Conservation (phyloP, 1,284 basidiomycete species). For the Puccinia coronata region DNA sequence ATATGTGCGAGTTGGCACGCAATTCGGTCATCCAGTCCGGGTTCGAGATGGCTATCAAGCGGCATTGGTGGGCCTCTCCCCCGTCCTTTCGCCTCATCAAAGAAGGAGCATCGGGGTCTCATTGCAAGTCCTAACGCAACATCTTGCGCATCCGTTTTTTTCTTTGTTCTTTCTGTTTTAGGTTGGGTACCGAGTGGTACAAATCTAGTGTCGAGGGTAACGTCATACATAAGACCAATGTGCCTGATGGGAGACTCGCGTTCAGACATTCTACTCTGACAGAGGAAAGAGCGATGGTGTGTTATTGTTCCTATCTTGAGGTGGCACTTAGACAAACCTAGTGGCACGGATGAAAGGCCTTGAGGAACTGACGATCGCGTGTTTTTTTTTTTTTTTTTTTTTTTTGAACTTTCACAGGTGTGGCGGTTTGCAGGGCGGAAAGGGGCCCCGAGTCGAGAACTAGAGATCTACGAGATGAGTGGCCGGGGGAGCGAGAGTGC, state of each 20-base stretch:
- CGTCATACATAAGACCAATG: constrained; percentile 69
- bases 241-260: constrained; percentile 82
- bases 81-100: constrained; percentile 11
- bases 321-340: neutral
- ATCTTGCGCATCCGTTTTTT: constrained; percentile 70
- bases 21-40: constrained; percentile 96
- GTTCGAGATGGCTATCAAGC: constrained; percentile 98
- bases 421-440: constrained; percentile 46
- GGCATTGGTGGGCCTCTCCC: constrained; percentile 72
- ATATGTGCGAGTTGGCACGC: constrained; percentile 82
- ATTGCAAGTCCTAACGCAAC: too few species aligned
- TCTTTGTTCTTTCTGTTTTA: constrained; percentile 56
- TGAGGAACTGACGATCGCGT: neutral
- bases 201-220: constrained; percentile 57
- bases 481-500: neutral
- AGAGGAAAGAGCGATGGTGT: constrained; percentile 66
- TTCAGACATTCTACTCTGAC: constrained; percentile 86
- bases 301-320: neutral
- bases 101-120: neutral
- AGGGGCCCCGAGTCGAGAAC: constrained; percentile 9
- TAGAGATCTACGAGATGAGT: constrained; percentile 21
- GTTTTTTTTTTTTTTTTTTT: too few species aligned
- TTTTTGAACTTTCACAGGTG: constrained; percentile 8
- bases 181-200: constrained; percentile 49
- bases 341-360: neutral